These are phyloP conservation scores for Mrakia frigida DNA, from an alignment of 768 basidiomycete species.

Conservation along the genomic window DNA sequence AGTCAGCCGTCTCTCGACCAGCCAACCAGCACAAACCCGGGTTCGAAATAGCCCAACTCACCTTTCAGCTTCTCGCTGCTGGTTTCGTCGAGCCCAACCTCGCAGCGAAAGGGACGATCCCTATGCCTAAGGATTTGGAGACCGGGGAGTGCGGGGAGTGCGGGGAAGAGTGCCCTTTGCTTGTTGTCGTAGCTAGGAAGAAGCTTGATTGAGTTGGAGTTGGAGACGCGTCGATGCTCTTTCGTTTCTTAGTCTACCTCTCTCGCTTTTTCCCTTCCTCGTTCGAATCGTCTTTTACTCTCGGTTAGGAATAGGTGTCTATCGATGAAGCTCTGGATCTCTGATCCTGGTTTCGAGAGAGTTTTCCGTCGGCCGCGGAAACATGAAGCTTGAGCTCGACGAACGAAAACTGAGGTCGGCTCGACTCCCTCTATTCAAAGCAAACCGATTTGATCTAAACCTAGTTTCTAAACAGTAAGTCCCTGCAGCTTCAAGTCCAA, in stretches of 20 bases:
- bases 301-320: no score
- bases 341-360: no score
- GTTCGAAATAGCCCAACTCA: not conserved
- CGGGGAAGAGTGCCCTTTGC: not conserved
- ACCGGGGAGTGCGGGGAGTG: not conserved
- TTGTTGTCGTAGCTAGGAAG: not conserved
- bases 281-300: no score
- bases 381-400: no score
- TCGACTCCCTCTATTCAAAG: no score
- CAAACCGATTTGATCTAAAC: no score
- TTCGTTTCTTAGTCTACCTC: no score
- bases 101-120: not conserved
- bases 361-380: no score
- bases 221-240: no score
- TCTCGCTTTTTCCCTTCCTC: no score
- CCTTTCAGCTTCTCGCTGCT: constrained; percentile 19
- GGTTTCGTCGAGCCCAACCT: not conserved
- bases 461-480: not conserved
- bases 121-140: constrained; percentile 1
- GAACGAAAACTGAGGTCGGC: no score
- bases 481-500: constrained; percentile 47
- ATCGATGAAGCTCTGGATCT: no score
- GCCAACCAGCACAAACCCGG: not conserved
- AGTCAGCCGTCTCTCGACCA: not conserved
- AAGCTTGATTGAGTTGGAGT: not conserved